Evolutionary conservation across 768 basidiomycete genomes (phyloP), one percentile per base, ranked within the genome.

Genomic region (Cystofilobasidium macerans): DNA sequence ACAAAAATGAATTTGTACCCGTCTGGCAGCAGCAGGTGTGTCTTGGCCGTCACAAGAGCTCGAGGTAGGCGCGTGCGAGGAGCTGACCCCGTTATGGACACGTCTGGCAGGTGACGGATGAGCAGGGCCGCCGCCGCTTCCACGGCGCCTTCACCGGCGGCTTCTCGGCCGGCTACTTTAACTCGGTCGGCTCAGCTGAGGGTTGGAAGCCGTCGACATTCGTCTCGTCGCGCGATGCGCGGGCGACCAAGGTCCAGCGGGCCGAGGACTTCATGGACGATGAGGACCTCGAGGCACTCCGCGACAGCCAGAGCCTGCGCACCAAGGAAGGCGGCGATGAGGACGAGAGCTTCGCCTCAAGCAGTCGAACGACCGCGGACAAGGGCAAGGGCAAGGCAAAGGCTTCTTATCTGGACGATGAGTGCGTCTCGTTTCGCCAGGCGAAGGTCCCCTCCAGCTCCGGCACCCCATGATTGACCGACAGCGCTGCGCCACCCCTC

Each of bases 61-160:
- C 16, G 6, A n/a, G n/a, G n/a, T n/a, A 43, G 28, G 58, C 24
- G 26, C 48, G 11, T 38, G 42, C 42, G 64, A 57, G 57, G 28
- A 26, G 24, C 48, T 42, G 30, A 26, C 43, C 33, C 22, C 26
- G 18, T 45, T 16, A 51, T 67, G 60, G 61, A 42, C 24, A 20
- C 26, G 16, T 56, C 18, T 30, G 36, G 14, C 67, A 91, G 87
- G 89, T 91, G 14, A 81, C 87, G 71, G 93, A 98, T 78, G 93
- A 98, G 77, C 84, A 95, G 73, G 91, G 92, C 36, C 82, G 94
- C 53, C 79, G 90, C 70, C 80, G 95, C 64, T 78, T 99, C n/a
- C 95, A 99, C 74, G 95, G 95, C 3, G 95, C 95, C 4, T 99
- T 98, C 78, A 97, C 93, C 0, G 95, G 95, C 28, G 95, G 95